phyloP scores from a whole-genome alignment of 179 eudicot species.

The Patellifolia procumbens region DNA sequence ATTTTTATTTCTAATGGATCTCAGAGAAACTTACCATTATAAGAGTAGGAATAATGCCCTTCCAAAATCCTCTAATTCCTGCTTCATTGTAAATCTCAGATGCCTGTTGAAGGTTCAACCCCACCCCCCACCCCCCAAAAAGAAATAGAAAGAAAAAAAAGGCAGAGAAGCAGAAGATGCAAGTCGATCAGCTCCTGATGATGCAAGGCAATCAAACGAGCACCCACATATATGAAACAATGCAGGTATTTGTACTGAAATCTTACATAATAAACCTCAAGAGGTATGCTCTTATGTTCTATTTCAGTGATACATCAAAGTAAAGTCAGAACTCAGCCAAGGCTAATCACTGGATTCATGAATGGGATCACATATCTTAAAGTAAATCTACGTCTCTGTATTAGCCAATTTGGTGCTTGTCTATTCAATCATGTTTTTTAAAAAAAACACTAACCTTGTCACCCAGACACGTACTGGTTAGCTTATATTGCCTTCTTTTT shows the following conservation, averaged over 20 bases:
- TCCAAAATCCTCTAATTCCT: conserved; percentile 91
- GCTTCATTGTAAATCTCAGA: conserved; percentile 87
- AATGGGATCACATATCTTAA: background rate
- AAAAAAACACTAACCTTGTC: no score
- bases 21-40: conserved; percentile 61
- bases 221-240: background rate
- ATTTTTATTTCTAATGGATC: background rate
- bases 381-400: background rate
- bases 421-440: no score
- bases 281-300: background rate
- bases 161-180: conserved; percentile 11
- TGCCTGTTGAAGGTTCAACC: conserved; percentile 46
- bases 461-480: no score
- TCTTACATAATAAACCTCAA: background rate
- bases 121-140: background rate
- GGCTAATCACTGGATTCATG: background rate
- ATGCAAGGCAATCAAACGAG: background rate
- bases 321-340: background rate
- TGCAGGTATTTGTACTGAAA: background rate
- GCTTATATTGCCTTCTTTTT: no score
- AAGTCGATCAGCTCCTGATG: conserved; percentile 7
- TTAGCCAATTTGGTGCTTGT: no score
- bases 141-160: conserved; percentile 4
- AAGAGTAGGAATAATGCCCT: conserved; percentile 84
- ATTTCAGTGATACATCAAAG: background rate